phyloP scores from a whole-genome alignment of 495 filamentous ascomycete species.

The Trichocladium uniseriatum region DNA sequence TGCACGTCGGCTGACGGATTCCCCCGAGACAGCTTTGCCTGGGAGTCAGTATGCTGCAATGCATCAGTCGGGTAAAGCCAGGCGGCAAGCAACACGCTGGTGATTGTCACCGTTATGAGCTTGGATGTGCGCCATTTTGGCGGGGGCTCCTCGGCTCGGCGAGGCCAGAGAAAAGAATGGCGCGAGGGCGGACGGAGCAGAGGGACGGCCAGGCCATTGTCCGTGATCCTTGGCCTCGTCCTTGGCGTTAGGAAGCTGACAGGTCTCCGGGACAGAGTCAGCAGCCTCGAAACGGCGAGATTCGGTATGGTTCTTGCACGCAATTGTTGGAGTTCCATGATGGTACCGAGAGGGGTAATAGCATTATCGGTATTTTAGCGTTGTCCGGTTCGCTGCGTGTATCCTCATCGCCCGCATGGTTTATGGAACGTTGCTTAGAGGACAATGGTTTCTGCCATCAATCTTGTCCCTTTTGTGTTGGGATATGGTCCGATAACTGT shows the following conservation, averaged over 20 bases:
- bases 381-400: not conserved
- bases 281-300: not conserved
- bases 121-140: constrained; percentile 8
- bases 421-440: too few species aligned
- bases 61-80: constrained; percentile 35
- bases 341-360: too few species aligned
- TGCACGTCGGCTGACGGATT: not conserved
- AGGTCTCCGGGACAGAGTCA: not conserved
- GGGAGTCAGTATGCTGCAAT: constrained; percentile 5
- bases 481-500: too few species aligned
- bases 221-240: not conserved
- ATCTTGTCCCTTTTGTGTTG: too few species aligned
- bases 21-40: not conserved
- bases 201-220: not conserved
- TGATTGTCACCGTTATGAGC: constrained; percentile 20
- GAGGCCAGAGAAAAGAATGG: constrained; percentile 7
- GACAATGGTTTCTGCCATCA: too few species aligned
- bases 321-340: constrained; percentile 1
- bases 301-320: not conserved
- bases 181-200: not conserved
- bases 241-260: not conserved
- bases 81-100: constrained; percentile 33
- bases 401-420: not conserved
- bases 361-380: not conserved
- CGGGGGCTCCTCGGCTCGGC: constrained; percentile 2